phyloP scores from a whole-genome alignment of 2,329 filamentous ascomycete genomes.

The Aureobasidium melanogenum region DNA sequence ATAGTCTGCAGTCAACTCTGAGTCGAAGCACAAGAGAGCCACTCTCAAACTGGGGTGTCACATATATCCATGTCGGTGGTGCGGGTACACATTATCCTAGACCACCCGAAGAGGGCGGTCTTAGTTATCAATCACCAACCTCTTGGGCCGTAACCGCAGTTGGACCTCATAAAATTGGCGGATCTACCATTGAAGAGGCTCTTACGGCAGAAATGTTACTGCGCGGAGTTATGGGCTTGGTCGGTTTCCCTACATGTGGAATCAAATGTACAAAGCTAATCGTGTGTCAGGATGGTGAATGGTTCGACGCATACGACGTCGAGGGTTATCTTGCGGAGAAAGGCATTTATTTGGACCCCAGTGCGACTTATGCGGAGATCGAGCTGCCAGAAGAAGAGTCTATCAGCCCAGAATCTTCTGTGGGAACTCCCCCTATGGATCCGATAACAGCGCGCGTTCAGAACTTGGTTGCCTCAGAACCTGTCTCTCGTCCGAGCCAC shows the following conservation, averaged over 20 bases:
- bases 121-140: conserved; percentile 39
- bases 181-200: conserved; percentile 19
- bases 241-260: neutral
- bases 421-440: neutral
- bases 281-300: conserved; percentile 49
- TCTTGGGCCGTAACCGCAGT: conserved; percentile 22
- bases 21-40: conserved; percentile 34
- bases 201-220: conserved; percentile 31
- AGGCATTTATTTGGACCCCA: conserved; percentile 54
- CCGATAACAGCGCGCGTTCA: neutral
- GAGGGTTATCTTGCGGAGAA: conserved; percentile 61
- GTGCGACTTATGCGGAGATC: conserved; percentile 51
- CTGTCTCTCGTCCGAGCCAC: neutral
- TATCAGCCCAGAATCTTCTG: neutral
- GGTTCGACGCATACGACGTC: conserved; percentile 69
- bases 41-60: conserved; percentile 50
- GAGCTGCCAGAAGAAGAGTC: conserved; percentile 33
- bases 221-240: conserved; percentile 47
- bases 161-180: conserved; percentile 22
- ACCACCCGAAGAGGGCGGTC: conserved; percentile 40
- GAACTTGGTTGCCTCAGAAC: neutral
- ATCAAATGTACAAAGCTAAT: neutral
- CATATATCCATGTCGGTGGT: conserved; percentile 59
- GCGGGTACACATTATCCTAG: conserved; percentile 54
- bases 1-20: conserved; percentile 31